Evolutionary conservation across 495 filamentous ascomycete species (phyloP), one percentile per base, ranked within the genome.

Genomic region (Lasiosphaeria ovina): DNA sequence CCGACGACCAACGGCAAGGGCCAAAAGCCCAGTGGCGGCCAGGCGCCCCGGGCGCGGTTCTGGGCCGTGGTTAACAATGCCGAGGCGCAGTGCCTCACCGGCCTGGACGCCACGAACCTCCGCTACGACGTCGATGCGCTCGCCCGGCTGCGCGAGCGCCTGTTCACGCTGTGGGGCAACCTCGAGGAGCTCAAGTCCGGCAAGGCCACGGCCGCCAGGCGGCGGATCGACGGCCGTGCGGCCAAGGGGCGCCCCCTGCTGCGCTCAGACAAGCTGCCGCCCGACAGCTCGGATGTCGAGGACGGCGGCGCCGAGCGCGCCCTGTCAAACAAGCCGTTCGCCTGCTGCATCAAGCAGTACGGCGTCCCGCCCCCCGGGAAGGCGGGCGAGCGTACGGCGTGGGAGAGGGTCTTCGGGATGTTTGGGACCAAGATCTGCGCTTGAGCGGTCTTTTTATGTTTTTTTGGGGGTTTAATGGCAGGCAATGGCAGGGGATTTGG

Each of bases 121-220:
- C 82, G 81, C 16, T 66, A 66, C 53, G 71, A 88, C 40, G 44
- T 68, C 5, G 40, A 66, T 0, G 62, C 68, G 3, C 71, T 95
- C 6, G 63, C 48, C 33, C 56, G 71, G 7, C 72, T 97, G 2
- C 77, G 82, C 44, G 85, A 96, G 67, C 87, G 86, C 66, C 81
- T 97, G 14, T 93, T 86, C 70, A 75, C 83, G 35, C 79, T 98
- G 7, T 98, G 93, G 92, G 93, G 93, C 3, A 81, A 95, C 60
- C 81, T 97, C 6, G 87, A 91, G 69, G 91, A 96, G 68, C 61
- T 67, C 50, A 90, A 89, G 66, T 60, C 33, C 32, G 51, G 7
- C 53, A 44, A 12, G 24, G 24, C 24, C 24, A 24, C 24, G 24
- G 24, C 24, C 24, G 24, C 24, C 24, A 24, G 24, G 24, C 24